phyloP scores from a whole-genome alignment of 2,329 filamentous ascomycete genomes.

The Talaromyces sp. region DNA sequence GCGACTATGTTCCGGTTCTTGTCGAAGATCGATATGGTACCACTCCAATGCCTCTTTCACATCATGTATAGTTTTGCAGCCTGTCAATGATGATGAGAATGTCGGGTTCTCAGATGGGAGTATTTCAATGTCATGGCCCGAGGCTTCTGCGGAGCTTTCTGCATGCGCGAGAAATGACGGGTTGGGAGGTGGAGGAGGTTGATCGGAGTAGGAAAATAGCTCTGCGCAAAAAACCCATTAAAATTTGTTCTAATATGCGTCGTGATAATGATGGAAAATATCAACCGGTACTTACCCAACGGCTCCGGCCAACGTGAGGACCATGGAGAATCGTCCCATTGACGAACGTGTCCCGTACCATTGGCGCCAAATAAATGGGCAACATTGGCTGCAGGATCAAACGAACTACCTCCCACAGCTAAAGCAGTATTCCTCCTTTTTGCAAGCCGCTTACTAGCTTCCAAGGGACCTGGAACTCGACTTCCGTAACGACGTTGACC shows the following conservation, averaged over 20 bases:
- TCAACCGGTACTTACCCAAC: constrained; percentile 20
- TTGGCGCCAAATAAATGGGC: constrained; percentile 38
- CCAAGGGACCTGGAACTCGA: constrained; percentile 58
- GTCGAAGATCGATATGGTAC: constrained; percentile 29
- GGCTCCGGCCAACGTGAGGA: constrained; percentile 18
- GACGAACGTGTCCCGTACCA: constrained; percentile 37
- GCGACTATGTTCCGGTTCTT: constrained; percentile 32
- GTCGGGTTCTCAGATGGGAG: not conserved
- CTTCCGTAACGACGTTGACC: constrained; percentile 53
- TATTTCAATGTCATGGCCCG: not conserved
- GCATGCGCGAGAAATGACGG: constrained; percentile 14
- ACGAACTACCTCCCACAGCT: constrained; percentile 29
- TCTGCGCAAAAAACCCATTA: constrained; percentile 1
- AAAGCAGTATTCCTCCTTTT: constrained; percentile 53
- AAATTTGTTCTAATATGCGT: not conserved
- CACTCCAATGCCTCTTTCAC: constrained; percentile 25
- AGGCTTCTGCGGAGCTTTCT: not conserved
- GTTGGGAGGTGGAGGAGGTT: constrained; percentile 17
- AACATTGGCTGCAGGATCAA: constrained; percentile 32
- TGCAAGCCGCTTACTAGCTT: constrained; percentile 52
- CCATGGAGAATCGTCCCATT: constrained; percentile 25
- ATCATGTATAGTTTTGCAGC: constrained; percentile 24
- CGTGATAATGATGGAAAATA: no score
- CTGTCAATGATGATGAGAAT: constrained; percentile 19
- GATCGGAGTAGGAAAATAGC: constrained; percentile 21